Evolutionary conservation across 106 monocot species (phyloP).

Genomic region (Dendrobium nobile): DNA sequence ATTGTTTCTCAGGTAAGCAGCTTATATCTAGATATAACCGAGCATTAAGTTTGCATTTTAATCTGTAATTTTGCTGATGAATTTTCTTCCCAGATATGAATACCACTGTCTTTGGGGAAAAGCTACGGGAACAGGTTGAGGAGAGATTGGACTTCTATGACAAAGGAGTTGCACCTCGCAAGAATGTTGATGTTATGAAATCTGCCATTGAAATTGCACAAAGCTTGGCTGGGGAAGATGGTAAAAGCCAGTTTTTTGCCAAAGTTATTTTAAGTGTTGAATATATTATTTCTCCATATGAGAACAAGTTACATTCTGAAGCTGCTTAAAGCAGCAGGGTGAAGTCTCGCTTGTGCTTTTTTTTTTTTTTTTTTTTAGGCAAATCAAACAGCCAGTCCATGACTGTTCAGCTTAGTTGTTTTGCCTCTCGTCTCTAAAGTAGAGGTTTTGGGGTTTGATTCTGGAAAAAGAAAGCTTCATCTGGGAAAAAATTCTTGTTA

Average conservation of each 20-base stretch:
- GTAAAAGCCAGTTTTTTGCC: conserved; percentile 10
- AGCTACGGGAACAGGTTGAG: conserved; percentile 87
- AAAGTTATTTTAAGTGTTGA: background rate
- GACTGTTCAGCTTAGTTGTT: too few relatives aligned
- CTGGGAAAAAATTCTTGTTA: too few relatives aligned
- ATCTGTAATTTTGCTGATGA: background rate
- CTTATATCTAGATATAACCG: background rate
- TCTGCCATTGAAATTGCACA: conserved; percentile 53
- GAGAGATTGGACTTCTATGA: conserved; percentile 95
- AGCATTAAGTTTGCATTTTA: background rate
- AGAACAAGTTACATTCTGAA: background rate
- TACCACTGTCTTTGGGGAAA: conserved; percentile 73
- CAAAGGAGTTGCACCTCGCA: conserved; percentile 88
- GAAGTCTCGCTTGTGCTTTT: background rate
- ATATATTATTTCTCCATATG: background rate
- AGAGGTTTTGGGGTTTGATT: too few relatives aligned
- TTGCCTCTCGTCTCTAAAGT: too few relatives aligned
- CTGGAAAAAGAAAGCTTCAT: too few relatives aligned
- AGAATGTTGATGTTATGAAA: conserved; percentile 98
- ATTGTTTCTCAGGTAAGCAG: conserved; percentile 73
- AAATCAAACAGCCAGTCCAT: too few relatives aligned
- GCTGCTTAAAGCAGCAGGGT: background rate
- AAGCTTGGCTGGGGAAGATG: conserved; percentile 17
- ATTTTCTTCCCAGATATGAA: conserved; percentile 32
- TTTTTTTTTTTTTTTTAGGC: too few relatives aligned